Conservation (phyloP, 2,329 filamentous ascomycete species). For the Phialophora macrospora region DNA sequence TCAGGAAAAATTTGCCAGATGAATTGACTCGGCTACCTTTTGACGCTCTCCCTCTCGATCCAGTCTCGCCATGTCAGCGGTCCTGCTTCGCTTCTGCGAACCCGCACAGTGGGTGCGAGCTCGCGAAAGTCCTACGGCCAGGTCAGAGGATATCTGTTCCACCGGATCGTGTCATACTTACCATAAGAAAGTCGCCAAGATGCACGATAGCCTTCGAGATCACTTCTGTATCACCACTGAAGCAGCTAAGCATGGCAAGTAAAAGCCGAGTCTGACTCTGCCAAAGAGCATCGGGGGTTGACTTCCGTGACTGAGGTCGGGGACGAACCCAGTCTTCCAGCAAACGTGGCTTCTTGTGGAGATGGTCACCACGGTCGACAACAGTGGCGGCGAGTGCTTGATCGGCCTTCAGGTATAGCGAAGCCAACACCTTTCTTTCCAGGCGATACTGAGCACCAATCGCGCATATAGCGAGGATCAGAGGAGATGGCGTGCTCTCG, state of each 20-base stretch:
- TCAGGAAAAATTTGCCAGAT: slow-evolving; percentile 7
- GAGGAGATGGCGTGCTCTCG: slow-evolving; percentile 39
- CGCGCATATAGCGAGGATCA: slow-evolving; percentile 46
- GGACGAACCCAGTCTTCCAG: slow-evolving; percentile 31
- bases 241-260: slow-evolving; percentile 41
- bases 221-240: slow-evolving; percentile 40
- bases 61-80: slow-evolving; percentile 41
- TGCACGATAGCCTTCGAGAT: slow-evolving; percentile 37
- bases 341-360: slow-evolving; percentile 25
- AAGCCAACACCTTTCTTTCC: slow-evolving; percentile 42
- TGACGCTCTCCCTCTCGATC: slow-evolving; percentile 42
- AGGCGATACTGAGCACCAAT: slow-evolving; percentile 45
- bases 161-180: neutral
- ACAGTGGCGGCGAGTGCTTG: slow-evolving; percentile 20
- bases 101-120: slow-evolving; percentile 23
- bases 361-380: slow-evolving; percentile 9
- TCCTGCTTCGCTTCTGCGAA: slow-evolving; percentile 15
- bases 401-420: slow-evolving; percentile 28
- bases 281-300: slow-evolving; percentile 39
- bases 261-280: slow-evolving; percentile 43
- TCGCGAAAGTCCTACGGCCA: slow-evolving; percentile 27
- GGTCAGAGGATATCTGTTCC: neutral
- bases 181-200: slow-evolving; percentile 32
- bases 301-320: slow-evolving; percentile 5
- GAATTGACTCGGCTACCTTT: slow-evolving; percentile 27